phyloP scores from a whole-genome alignment of 305 asterid species.

The Fraxinus dipetala region DNA sequence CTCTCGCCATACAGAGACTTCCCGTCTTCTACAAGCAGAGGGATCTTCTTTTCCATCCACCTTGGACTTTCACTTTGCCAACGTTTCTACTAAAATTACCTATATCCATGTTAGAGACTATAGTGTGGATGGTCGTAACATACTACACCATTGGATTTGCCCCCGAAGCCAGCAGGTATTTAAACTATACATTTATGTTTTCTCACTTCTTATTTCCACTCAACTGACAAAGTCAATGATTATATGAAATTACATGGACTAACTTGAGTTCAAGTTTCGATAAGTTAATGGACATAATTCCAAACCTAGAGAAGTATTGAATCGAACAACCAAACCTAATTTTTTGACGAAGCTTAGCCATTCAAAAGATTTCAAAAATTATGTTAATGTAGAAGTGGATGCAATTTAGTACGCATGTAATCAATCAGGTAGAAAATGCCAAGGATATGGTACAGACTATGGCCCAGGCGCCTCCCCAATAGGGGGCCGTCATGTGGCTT shows the following conservation, averaged over 20 bases:
- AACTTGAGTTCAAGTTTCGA: neutral
- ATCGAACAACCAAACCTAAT: neutral
- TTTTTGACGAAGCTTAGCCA: neutral
- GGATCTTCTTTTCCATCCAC: constrained; percentile 76
- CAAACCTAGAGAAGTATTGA: neutral
- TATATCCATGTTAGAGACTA: neutral
- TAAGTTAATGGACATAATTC: neutral
- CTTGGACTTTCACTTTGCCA: constrained; percentile 71
- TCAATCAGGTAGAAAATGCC: neutral
- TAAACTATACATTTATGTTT: neutral
- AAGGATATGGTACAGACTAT: neutral
- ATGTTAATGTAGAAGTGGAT: neutral
- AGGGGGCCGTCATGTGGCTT: too few relatives aligned
- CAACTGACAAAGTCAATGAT: neutral
- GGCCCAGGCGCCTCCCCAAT: too few relatives aligned
- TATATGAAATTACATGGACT: neutral
- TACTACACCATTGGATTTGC: neutral
- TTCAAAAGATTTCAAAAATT: neutral
- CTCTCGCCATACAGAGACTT: constrained; percentile 62
- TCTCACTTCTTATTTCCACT: neutral
- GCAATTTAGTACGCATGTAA: neutral
- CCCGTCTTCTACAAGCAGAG: constrained; percentile 83
- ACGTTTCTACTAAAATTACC: neutral
- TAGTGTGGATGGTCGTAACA: neutral
- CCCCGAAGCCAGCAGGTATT: neutral